A percentile compares a stretch with the other conserved stretches of the same genome.
These are phyloP conservation scores for Leucosporidium creatinivorum DNA, from an alignment of 768 basidiomycete genomes.

Conservation along the genomic window DNA sequence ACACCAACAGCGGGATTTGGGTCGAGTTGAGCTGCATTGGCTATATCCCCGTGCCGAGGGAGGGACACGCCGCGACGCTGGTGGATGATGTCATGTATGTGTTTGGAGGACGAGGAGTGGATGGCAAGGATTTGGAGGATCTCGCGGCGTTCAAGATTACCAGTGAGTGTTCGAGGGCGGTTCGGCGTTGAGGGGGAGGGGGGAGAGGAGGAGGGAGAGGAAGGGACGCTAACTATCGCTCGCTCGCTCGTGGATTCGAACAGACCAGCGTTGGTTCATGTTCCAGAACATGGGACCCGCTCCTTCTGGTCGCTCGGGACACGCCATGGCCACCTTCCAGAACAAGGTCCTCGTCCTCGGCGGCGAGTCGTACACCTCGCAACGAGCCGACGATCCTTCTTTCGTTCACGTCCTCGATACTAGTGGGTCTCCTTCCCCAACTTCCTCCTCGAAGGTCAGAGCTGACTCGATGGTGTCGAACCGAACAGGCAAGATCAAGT, in stretches of 20 bases:
- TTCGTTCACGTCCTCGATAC: slow-evolving; percentile 90
- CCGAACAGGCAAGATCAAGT: slow-evolving; percentile 82
- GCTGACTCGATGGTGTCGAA: too few species aligned
- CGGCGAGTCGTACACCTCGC: slow-evolving; percentile 66
- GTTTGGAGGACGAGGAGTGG: slow-evolving; percentile 93
- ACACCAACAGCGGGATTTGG: slow-evolving; percentile 72
- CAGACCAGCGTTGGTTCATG: slow-evolving; percentile 99
- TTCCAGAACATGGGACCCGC: slow-evolving; percentile 99
- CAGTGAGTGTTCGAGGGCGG: slow-evolving; percentile 52
- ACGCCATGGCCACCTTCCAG: slow-evolving; percentile 94
- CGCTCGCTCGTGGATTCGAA: not conserved
- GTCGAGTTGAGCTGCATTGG: slow-evolving; percentile 91
- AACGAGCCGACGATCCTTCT: slow-evolving; percentile 67
- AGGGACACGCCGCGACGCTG: slow-evolving; percentile 91
- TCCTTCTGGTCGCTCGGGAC: slow-evolving; percentile 84
- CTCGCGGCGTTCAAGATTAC: slow-evolving; percentile 94
- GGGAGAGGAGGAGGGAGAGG: not conserved
- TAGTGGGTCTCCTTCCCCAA: slow-evolving; percentile 55
- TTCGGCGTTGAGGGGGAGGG: not conserved
- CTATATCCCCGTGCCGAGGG: slow-evolving; percentile 87
- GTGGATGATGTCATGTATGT: slow-evolving; percentile 97
- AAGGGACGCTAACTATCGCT: not conserved
- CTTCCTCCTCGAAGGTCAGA: too few species aligned
- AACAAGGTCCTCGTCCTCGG: slow-evolving; percentile 86
- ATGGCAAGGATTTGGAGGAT: slow-evolving; percentile 91